Evolutionary conservation across 192 early-diverging fungal species (phyloP), one percentile per base, ranked within the genome.

Genomic region (Mortierella hygrophila): DNA sequence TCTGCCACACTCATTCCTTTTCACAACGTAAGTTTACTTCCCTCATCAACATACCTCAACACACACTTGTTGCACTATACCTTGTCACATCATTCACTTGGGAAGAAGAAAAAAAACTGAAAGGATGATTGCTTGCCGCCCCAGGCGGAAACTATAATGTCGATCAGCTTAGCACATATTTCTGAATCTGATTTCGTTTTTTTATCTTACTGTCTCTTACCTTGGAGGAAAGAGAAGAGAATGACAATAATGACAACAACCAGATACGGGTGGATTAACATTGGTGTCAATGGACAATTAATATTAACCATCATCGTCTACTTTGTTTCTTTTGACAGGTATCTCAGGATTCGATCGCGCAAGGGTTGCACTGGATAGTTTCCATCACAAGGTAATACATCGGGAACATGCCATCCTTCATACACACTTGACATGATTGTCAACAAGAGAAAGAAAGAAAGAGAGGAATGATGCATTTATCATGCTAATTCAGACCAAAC

Each of bases 401-500:
- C 40, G 29, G 40, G 42, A 46, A 29, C 10, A 46, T 21, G 40
- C 18, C 70, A 42, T 7, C 40, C 5, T 41, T 40, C 16, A 4
- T 18, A 32, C 38, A 0, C 20, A 63, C 29, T 8, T 5, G 47
- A 38, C 16, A n/a, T 35, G 74, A 37, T 23, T n/a, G 42, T 46
- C 11, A 29, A n/a, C 18, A 46, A 37, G 1, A 52, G n/a, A 52
- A 32, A 74, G 15, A 74, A 74, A 74, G 10, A 46, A 73, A 49
- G 68, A 77, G 76, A 38, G 76, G 76, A 78, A 78, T 70, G 76
- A 78, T 78, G 76, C 76, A 78, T 29, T 69, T 78, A 78, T 78
- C 76, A 78, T 78, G 76, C 76, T 78, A 78, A 78, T 78, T 78
- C 76, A 78, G 76, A 78, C 76, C 76, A 78, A 55, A 78, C 46